A percentile compares a stretch with the other conserved stretches of the same genome.
Evolutionary conservation across 192 early-diverging fungal species (phyloP).

Genomic region (Coemansia asiatica): DNA sequence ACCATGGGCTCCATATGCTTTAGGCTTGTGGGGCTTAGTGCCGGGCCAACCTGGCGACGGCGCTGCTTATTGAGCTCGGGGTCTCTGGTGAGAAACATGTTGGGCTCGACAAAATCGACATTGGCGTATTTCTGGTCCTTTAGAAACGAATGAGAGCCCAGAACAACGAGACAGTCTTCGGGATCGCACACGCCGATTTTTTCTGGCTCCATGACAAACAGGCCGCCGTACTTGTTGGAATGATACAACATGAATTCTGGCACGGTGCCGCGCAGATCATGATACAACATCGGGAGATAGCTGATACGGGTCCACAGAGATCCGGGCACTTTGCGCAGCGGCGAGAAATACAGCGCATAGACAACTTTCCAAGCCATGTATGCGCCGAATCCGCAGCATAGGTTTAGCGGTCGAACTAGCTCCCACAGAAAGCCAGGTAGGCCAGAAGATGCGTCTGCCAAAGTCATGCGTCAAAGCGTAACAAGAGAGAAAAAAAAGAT

Average conservation of each 20-base stretch:
- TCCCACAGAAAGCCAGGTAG: conserved; percentile 9
- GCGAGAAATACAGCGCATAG: conserved; percentile 40
- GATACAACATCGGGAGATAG: conserved; percentile 26
- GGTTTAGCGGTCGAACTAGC: conserved; percentile 19
- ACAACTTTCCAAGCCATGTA: conserved; percentile 24
- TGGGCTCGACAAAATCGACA: conserved; percentile 36
- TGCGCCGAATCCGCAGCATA: conserved; percentile 23
- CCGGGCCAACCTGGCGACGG: conserved; percentile 38
- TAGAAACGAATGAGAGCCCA: conserved; percentile 37
- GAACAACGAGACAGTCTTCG: conserved; percentile 22
- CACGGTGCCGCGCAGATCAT: conserved; percentile 31
- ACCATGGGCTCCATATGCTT: conserved; percentile 37
- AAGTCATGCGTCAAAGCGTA: not conserved
- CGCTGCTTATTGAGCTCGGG: conserved; percentile 37
- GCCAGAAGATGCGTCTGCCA: conserved; percentile 4
- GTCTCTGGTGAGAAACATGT: conserved; percentile 42
- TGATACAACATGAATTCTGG: conserved; percentile 36
- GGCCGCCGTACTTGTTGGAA: conserved; percentile 36
- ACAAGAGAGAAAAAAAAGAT: not conserved
- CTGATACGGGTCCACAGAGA: conserved; percentile 43
- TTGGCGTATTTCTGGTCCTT: conserved; percentile 37
- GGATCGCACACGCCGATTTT: conserved; percentile 38
- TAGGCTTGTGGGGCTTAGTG: conserved; percentile 18
- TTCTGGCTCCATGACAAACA: conserved; percentile 36
- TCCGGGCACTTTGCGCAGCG: conserved; percentile 39